Percentiles rank a stretch among this genome's conserved stretches.
Evolutionary conservation across 164 flowering plant species (phyloP).

Genomic region (Macadamia integrifolia): DNA sequence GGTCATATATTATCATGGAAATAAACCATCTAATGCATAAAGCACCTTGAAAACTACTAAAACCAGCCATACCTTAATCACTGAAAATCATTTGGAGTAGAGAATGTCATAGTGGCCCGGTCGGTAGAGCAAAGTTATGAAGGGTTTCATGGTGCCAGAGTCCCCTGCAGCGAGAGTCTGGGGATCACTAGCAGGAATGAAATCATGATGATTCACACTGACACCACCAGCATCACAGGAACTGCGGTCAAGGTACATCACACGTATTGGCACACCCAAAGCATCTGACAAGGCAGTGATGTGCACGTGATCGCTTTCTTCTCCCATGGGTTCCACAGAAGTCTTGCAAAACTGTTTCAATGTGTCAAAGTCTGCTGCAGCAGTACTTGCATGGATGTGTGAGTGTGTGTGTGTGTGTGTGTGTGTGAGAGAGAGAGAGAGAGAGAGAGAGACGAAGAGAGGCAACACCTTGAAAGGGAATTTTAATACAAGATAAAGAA

Average conservation of each 20-base stretch:
- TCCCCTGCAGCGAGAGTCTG: conserved; percentile 18
- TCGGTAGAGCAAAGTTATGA: conserved; percentile 77
- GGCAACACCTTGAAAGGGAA: no score
- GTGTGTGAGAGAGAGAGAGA: no score
- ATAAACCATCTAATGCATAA: neutral
- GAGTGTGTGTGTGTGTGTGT: no score
- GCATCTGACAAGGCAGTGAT: conserved; percentile 91
- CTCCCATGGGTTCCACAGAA: conserved; percentile 98
- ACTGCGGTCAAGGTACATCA: conserved; percentile 93
- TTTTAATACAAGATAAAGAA: no score
- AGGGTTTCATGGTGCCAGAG: conserved; percentile 33
- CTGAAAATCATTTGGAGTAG: conserved; percentile 48
- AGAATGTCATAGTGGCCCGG: conserved; percentile 97
- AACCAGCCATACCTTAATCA: conserved; percentile 23
- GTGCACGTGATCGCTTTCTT: conserved; percentile 98
- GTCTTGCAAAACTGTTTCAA: conserved; percentile 81
- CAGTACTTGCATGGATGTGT: neutral
- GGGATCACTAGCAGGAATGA: conserved; percentile 40
- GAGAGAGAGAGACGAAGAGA: neutral
- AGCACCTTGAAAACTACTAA: neutral
- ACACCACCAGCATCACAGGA: conserved; percentile 61
- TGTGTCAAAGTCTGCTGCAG: neutral
- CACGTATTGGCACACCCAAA: conserved; percentile 88
- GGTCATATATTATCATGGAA: no score
- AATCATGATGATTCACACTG: conserved; percentile 90